These are phyloP conservation scores for Botryotinia convoluta DNA, from an alignment of 2,329 filamentous ascomycete species.

Conservation along the genomic window DNA sequence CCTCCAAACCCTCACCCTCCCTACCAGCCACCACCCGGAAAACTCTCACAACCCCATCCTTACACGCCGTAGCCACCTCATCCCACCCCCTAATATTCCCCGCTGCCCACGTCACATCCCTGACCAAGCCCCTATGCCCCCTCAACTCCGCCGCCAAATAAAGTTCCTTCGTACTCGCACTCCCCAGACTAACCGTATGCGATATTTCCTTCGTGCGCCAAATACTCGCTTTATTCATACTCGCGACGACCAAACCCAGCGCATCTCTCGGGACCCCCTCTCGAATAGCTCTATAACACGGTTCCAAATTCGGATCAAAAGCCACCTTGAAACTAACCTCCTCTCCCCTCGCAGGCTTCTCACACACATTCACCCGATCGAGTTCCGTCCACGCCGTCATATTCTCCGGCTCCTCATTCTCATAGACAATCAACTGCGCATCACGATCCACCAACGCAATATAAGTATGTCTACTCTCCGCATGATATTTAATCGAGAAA, in stretches of 20 bases:
- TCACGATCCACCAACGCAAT: slow-evolving; percentile 82
- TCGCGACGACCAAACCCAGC: slow-evolving; percentile 78
- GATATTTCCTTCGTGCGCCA: slow-evolving; percentile 69
- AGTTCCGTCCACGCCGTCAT: slow-evolving; percentile 72
- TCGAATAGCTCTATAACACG: slow-evolving; percentile 72
- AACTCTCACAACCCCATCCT: slow-evolving; percentile 87
- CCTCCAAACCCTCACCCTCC: slow-evolving; percentile 38
- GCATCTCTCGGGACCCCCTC: slow-evolving; percentile 80
- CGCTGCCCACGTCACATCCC: slow-evolving; percentile 89
- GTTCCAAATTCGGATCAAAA: slow-evolving; percentile 84
- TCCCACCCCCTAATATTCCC: slow-evolving; percentile 90
- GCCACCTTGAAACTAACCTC: slow-evolving; percentile 83
- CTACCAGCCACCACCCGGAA: slow-evolving; percentile 68
- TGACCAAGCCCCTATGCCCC: slow-evolving; percentile 72
- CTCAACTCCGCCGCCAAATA: slow-evolving; percentile 77
- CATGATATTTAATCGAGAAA: slow-evolving; percentile 79
- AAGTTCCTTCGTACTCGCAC: slow-evolving; percentile 69
- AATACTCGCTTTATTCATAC: slow-evolving; percentile 78
- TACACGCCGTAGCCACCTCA: slow-evolving; percentile 85
- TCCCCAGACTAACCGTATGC: slow-evolving; percentile 50
- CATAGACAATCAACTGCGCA: slow-evolving; percentile 74
- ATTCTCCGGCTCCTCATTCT: slow-evolving; percentile 81
- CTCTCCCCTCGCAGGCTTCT: slow-evolving; percentile 71
- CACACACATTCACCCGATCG: slow-evolving; percentile 72
- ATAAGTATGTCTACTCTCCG: slow-evolving; percentile 77